phyloP scores from a whole-genome alignment of 352 stramenopile genomes.

The Phytophthora pistaciae region DNA sequence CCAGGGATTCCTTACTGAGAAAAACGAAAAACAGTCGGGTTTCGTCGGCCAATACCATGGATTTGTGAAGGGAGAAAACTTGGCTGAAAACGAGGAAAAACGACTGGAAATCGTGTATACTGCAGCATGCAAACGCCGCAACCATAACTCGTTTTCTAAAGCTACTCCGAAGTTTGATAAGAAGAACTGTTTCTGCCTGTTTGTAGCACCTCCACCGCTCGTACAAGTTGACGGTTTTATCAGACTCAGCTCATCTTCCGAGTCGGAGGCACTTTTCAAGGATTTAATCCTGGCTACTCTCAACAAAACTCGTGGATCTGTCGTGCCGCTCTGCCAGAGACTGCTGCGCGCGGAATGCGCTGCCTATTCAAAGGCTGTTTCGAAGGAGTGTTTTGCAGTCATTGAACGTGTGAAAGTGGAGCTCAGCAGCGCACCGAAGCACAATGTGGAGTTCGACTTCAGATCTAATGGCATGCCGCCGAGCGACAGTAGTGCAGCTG shows the following conservation, averaged over 20 bases:
- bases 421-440: conserved; percentile 29
- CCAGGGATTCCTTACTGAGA: conserved; percentile 39
- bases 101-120: conserved; percentile 47
- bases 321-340: conserved; percentile 45
- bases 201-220: conserved; percentile 51
- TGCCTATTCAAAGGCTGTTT: conserved; percentile 42
- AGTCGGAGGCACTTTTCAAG: conserved; percentile 48
- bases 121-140: conserved; percentile 22
- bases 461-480: conserved; percentile 18
- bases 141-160: not conserved
- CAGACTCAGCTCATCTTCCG: conserved; percentile 25
- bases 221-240: conserved; percentile 55
- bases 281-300: conserved; percentile 30
- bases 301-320: conserved; percentile 9
- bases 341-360: conserved; percentile 48
- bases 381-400: conserved; percentile 51
- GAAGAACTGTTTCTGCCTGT: conserved; percentile 54
- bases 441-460: conserved; percentile 33
- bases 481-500: conserved; percentile 8
- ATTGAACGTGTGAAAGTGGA: conserved; percentile 42
- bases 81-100: conserved; percentile 39
- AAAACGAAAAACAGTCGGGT: conserved; percentile 44
- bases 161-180: conserved; percentile 35
- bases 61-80: conserved; percentile 42
- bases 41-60: conserved; percentile 76